A percentile compares a stretch with the other conserved stretches of the same genome.
phyloP scores from a whole-genome alignment of 1,284 basidiomycete species.

The Apiotrichum akiyoshidainum region DNA sequence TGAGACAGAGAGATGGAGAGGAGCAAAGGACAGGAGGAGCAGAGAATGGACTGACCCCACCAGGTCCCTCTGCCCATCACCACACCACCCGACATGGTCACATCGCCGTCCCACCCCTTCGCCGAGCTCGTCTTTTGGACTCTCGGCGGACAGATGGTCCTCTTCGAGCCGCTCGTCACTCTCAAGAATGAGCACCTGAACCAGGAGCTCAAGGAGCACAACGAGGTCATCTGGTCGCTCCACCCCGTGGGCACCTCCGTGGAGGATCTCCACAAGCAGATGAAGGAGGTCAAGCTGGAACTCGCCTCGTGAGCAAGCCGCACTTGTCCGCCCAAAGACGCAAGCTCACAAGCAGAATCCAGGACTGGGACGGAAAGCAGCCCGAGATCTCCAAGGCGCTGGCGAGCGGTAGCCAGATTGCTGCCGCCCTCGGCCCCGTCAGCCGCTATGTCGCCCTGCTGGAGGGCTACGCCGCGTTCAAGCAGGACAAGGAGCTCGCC shows the following conservation, averaged over 20 bases:
- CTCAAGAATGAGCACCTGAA: neutral
- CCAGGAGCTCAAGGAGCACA: neutral
- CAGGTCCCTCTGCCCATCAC: neutral
- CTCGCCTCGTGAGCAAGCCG: neutral
- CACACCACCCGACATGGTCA: neutral
- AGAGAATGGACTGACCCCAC: too few species aligned
- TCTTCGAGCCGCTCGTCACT: neutral
- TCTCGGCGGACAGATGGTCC: neutral
- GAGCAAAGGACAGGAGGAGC: too few species aligned
- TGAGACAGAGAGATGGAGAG: too few species aligned
- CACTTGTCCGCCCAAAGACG: neutral
- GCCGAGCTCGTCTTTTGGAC: constrained; percentile 3
- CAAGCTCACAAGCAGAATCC: neutral
- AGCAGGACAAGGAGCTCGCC: neutral
- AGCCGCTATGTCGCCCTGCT: neutral
- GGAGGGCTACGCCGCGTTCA: neutral
- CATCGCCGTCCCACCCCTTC: neutral
- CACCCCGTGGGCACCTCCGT: neutral
- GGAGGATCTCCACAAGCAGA: neutral
- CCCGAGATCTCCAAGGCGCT: neutral
- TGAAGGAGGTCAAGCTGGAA: neutral
- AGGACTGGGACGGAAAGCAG: constrained; percentile 1
- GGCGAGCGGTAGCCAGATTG: neutral
- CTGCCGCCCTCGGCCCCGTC: neutral
- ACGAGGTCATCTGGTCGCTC: neutral